Percentiles rank a stretch among this genome's conserved stretches.
These are phyloP conservation scores for Ceratobasidium sp. DNA, from an alignment of 1,284 basidiomycete genomes.

Conservation along the genomic window DNA sequence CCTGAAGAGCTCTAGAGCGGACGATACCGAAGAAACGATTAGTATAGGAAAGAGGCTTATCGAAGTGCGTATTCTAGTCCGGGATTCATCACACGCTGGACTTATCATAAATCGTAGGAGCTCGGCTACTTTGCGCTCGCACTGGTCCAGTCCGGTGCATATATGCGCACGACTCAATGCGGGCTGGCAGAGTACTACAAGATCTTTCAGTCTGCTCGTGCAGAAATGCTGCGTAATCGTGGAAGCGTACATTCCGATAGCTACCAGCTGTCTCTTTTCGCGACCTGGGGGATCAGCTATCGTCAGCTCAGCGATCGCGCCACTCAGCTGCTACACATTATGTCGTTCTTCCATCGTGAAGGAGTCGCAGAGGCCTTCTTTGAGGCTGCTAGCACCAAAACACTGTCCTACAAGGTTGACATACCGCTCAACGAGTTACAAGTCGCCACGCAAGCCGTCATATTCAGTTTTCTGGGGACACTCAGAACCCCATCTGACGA, in stretches of 20 bases:
- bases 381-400: not conserved
- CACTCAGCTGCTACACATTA: not conserved
- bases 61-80: not conserved
- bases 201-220: not conserved
- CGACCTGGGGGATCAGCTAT: conserved; percentile 17
- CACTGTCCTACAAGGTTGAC: not conserved
- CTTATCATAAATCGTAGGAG: not conserved
- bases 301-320: not conserved
- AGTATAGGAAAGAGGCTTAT: not conserved
- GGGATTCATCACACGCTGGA: not conserved
- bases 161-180: not conserved
- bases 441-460: too few species aligned
- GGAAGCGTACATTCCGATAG: too few species aligned
- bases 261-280: conserved; percentile 24
- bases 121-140: conserved; percentile 26
- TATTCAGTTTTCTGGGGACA: too few species aligned
- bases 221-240: too few species aligned
- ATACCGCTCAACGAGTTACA: not conserved
- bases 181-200: not conserved
- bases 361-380: not conserved
- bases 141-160: conserved; percentile 26
- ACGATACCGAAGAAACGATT: not conserved
- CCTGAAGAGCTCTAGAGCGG: not conserved
- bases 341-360: conserved; percentile 9
- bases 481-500: too few species aligned